Evolutionary conservation across 2,329 filamentous ascomycete species (phyloP).

Genomic region (Cladosporium halotolerans): DNA sequence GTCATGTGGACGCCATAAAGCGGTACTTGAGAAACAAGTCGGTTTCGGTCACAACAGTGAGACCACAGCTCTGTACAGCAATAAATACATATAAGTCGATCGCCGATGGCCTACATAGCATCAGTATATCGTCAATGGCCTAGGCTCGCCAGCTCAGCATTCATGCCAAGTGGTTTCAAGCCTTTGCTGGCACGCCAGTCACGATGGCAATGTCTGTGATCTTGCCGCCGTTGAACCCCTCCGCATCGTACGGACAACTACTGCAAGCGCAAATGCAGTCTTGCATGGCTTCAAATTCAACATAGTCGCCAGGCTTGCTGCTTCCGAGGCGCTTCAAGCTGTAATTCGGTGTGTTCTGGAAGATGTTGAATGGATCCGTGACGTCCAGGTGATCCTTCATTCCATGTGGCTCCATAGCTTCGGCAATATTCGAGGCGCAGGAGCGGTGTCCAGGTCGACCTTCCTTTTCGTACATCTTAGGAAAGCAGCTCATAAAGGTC

Average conservation of each 20-base stretch:
- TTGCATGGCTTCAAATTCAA: slow-evolving; percentile 34
- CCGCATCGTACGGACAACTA: slow-evolving; percentile 35
- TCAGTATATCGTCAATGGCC: neutral
- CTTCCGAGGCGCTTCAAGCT: slow-evolving; percentile 32
- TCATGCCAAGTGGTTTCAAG: neutral
- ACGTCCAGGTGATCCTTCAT: slow-evolving; percentile 31
- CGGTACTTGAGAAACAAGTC: neutral
- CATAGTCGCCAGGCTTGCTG: slow-evolving; percentile 34
- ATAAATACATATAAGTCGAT: neutral
- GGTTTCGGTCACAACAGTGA: neutral
- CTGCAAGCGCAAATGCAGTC: slow-evolving; percentile 32
- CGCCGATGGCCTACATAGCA: neutral
- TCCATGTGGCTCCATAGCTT: slow-evolving; percentile 32
- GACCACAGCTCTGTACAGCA: neutral
- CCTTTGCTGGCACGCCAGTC: slow-evolving; percentile 17
- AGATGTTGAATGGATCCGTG: slow-evolving; percentile 36
- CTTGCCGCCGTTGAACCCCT: slow-evolving; percentile 35
- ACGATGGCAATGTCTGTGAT: slow-evolving; percentile 34
- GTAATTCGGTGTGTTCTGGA: slow-evolving; percentile 37
- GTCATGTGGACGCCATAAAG: neutral
- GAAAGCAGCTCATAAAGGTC: slow-evolving; percentile 38
- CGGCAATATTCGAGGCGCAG: slow-evolving; percentile 34
- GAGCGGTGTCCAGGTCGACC: slow-evolving; percentile 31
- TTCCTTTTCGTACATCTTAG: slow-evolving; percentile 30
- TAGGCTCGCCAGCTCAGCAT: neutral